Percentiles rank a stretch among this genome's conserved stretches.
Evolutionary conservation across 768 basidiomycete genomes (phyloP).

Genomic region (Auricularia cornea): DNA sequence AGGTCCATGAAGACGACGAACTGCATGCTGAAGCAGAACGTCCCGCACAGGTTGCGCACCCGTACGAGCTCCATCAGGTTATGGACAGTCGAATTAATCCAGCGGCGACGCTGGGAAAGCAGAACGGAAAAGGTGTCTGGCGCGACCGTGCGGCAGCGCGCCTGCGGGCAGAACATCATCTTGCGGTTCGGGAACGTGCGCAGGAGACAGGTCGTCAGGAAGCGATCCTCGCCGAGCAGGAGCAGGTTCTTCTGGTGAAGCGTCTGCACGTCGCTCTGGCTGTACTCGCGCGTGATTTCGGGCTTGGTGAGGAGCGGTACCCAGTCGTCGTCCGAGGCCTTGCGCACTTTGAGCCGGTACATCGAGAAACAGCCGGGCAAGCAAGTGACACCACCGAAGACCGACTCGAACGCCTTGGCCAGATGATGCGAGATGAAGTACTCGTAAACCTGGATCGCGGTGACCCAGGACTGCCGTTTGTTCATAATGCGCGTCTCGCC

Average conservation of each 20-base stretch:
- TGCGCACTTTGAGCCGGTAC: constrained; percentile 95
- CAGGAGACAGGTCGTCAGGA: constrained; percentile 91
- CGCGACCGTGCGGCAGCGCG: constrained; percentile 87
- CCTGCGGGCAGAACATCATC: constrained; percentile 99
- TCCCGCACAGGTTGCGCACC: constrained; percentile 94
- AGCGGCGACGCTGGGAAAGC: constrained; percentile 92
- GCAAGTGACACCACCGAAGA: constrained; percentile 98
- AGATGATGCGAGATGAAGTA: constrained; percentile 99
- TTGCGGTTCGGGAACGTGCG: constrained; percentile 97
- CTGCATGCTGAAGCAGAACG: constrained; percentile 99
- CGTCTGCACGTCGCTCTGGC: constrained; percentile 86
- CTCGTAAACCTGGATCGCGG: constrained; percentile 95
- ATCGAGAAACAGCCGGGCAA: constrained; percentile 99
- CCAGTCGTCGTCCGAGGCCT: constrained; percentile 87
- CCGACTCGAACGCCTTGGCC: constrained; percentile 97
- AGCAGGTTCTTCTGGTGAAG: constrained; percentile 97
- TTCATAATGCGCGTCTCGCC: constrained; percentile 98
- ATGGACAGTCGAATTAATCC: constrained; percentile 99
- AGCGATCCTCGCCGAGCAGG: constrained; percentile 96
- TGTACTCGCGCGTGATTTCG: constrained; percentile 95
- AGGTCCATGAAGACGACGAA: constrained; percentile 98
- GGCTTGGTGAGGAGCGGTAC: constrained; percentile 94
- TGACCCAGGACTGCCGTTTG: constrained; percentile 97
- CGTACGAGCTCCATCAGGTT: constrained; percentile 98
- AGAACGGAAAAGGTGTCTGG: constrained; percentile 92